Base-by-base conservation (phyloP, 2,329 filamentous ascomycete species). In the Fusarium dlaminii region DNA sequence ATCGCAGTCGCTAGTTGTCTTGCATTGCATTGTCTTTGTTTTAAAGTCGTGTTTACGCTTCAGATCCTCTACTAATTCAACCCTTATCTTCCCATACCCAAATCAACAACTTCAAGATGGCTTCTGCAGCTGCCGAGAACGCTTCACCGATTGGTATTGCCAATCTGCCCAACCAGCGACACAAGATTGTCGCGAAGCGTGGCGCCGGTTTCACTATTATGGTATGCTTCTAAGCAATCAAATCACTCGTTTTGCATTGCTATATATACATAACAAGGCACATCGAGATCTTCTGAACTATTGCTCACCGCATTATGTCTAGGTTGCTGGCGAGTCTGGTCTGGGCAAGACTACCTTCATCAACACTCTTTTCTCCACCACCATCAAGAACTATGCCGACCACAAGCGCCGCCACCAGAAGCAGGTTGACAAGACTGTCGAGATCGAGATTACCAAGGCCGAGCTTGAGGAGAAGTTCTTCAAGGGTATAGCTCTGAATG, bases 391-490 rank as follows among this genome's bases (percentile, higher is more conserved):
- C 90, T 99, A 99, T 85, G 96, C 96, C 90, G 96, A 99, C 86
- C 96, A 99, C 91, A 98, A 98, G 90, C 94, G 95, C 86, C 94
- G 96, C 82, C 96, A 99, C 86, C 94, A 96, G 87, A 99, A 99
- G 91, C 96, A 99, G 89, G 91, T 98, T 79, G 96, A 99, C 88
- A 98, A 98, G 91, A 99, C 96, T 17, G 96, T 99, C 76, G 97
- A 99, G 88, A 99, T 99, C 79, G 96, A 99, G 86, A 99, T 99
- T 83, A 99, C 96, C 84, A 99, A 99, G 90, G 96, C 96, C 68
- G 96, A 99, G 88, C 88, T 99, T 75, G 96, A 99, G 87, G 96
- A 99, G 92, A 99, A 99, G 89, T 99, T 99, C 90, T 99, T 99
- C 93, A 99, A 99, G 90, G 96, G 96, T 98, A 88, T 65, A 49